Evolutionary conservation across 805 yeast genomes (phyloP).

Genomic region (Starmerella powellii): DNA sequence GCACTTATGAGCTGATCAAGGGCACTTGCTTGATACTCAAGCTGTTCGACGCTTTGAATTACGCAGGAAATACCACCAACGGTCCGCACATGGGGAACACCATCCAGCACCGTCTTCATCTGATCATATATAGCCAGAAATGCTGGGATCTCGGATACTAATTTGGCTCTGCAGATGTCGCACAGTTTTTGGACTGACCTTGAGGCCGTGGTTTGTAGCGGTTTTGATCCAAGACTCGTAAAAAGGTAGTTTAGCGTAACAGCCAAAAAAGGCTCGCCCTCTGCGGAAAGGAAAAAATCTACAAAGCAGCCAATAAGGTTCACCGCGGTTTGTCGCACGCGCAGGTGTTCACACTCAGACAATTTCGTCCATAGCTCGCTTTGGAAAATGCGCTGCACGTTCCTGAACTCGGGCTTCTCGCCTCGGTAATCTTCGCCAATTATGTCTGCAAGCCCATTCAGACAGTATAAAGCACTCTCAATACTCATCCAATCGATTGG

Average conservation of each 20-base stretch:
- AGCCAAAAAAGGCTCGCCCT: conserved; percentile 38
- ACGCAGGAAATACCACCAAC: conserved; percentile 28
- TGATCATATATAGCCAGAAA: conserved; percentile 25
- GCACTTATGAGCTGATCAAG: conserved; percentile 10
- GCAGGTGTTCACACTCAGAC: conserved; percentile 19
- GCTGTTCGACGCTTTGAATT: conserved; percentile 22
- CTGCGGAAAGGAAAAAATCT: conserved; percentile 41
- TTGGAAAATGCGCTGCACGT: conserved; percentile 27
- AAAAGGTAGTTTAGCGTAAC: conserved; percentile 47
- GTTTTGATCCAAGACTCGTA: conserved; percentile 28
- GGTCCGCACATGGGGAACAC: conserved; percentile 26
- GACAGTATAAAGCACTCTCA: conserved; percentile 51
- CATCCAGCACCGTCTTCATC: conserved; percentile 17
- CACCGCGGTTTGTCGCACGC: conserved; percentile 40
- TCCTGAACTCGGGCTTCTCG: conserved; percentile 23
- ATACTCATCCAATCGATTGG: conserved; percentile 32
- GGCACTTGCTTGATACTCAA: conserved; percentile 26
- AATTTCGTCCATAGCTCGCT: conserved; percentile 26
- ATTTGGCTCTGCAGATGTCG: conserved; percentile 24
- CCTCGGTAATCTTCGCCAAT: conserved; percentile 27
- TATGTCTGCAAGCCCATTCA: conserved; percentile 46
- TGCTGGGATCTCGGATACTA: conserved; percentile 22
- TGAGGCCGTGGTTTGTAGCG: conserved; percentile 35
- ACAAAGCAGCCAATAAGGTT: conserved; percentile 48
- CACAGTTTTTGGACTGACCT: conserved; percentile 44